A percentile compares a stretch with the other conserved stretches of the same genome.
phyloP scores from a whole-genome alignment of 192 early-diverging fungal genomes.

The Rhizophagus clarus region DNA sequence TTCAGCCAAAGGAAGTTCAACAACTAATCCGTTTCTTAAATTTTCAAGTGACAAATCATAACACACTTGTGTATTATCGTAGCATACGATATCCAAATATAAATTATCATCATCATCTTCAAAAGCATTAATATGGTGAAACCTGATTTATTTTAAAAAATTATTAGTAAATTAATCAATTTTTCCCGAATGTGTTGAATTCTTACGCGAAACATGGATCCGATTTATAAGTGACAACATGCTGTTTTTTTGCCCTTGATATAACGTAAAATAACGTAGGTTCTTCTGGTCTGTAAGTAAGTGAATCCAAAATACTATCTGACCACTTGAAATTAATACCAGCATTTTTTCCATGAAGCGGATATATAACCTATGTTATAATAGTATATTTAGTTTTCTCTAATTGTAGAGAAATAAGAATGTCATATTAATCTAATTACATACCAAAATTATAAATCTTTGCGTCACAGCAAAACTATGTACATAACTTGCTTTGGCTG shows the following conservation, averaged over 20 bases:
- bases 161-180: background rate
- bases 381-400: background rate
- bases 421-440: background rate
- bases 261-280: conserved; percentile 74
- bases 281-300: conserved; percentile 60
- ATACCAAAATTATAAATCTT: conserved; percentile 71
- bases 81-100: conserved; percentile 64
- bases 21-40: conserved; percentile 48
- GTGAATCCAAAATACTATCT: conserved; percentile 70
- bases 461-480: conserved; percentile 78
- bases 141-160: conserved; percentile 34
- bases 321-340: conserved; percentile 71
- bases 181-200: background rate
- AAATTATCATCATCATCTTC: conserved; percentile 66
- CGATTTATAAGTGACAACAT: conserved; percentile 68
- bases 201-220: conserved; percentile 64
- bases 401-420: background rate
- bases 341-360: conserved; percentile 61
- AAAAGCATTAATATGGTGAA: conserved; percentile 77
- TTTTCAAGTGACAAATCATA: conserved; percentile 59
- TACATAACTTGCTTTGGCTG: conserved; percentile 66
- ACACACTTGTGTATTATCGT: conserved; percentile 60
- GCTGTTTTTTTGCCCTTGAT: conserved; percentile 64
- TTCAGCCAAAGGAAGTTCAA: conserved; percentile 52
- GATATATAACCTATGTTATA: conserved; percentile 45